Conservation (phyloP, 108 stramenopile genomes). For the Stephanodiscus triporus region DNA sequence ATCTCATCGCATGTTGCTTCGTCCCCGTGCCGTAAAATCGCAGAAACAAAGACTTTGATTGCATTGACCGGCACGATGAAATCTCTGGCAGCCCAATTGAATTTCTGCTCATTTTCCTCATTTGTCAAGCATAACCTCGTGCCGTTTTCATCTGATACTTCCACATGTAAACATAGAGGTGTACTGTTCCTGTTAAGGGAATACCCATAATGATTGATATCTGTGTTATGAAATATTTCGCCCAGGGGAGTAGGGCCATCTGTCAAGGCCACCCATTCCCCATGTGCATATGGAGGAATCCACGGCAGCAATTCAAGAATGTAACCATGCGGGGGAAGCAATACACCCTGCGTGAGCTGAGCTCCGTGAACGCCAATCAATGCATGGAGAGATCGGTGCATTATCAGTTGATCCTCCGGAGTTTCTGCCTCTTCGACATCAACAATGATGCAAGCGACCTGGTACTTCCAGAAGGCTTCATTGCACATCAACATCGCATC, state of each 20-base stretch:
- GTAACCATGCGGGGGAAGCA: slow-evolving; percentile 21
- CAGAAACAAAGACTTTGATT: too few relatives aligned
- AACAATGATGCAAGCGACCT: slow-evolving; percentile 24
- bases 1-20: neutral
- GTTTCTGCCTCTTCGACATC: slow-evolving; percentile 37
- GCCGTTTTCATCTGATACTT: slow-evolving; percentile 11
- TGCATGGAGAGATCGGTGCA: slow-evolving; percentile 39
- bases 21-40: too few relatives aligned
- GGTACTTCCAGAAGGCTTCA: slow-evolving; percentile 11
- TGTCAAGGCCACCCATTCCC: slow-evolving; percentile 16
- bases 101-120: slow-evolving; percentile 16
- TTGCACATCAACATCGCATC: slow-evolving; percentile 29
- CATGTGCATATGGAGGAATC: slow-evolving; percentile 18
- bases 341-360: slow-evolving; percentile 39
- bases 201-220: slow-evolving; percentile 3
- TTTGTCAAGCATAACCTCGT: slow-evolving; percentile 21
- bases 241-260: slow-evolving; percentile 36
- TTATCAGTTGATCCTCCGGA: slow-evolving; percentile 33
- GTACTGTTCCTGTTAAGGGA: slow-evolving; percentile 6
- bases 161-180: slow-evolving; percentile 28
- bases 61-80: slow-evolving; percentile 19
- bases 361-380: slow-evolving; percentile 45
- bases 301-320: slow-evolving; percentile 42
- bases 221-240: slow-evolving; percentile 1
- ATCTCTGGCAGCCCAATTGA: slow-evolving; percentile 28